Evolutionary conservation across 148 eudicot species (phyloP), one percentile per base, ranked within the genome.

Genomic region (Agrostemma githago): DNA sequence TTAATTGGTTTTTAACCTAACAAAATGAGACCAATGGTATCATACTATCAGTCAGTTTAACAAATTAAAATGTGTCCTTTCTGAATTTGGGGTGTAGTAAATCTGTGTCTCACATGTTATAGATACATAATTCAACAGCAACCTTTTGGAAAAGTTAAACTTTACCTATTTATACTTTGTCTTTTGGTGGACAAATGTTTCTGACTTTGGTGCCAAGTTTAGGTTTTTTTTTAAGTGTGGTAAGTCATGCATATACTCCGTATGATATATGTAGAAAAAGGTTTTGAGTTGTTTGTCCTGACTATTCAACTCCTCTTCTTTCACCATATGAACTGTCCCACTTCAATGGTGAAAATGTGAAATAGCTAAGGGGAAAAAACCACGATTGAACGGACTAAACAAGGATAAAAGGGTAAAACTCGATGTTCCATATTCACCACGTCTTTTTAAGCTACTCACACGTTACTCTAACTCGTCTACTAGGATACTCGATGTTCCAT

Each of bases 101-200:
- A 67, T 46, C 8, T 48, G 16, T 39, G 11, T 62, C 26, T 48
- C 19, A 61, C 17, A 41, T 34, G n/a, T 2, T 59, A 68, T 5
- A 41, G 14, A 76, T 68, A 68, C 73, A 68, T 75, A 41, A 67
- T 57, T 68, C 68, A 70, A 75, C 17, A 59, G 59, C 72, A 40
- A 68, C 48, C 78, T 68, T 76, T 68, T 58, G 44, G 21, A 68
- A 76, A 76, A 76, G 74, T 69, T 42, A 10, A 58, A 44, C 67
- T 61, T 76, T 76, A 57, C 42, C 20, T 39, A 42, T 41, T 71
- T 34, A 62, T 73, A 26, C 70, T 57, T 76, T 76, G n/a, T 59
- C 58, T 60, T 69, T 44, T 17, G 53, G 19, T 10, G 67, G 60
- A 16, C 16, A 38, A 43, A 51, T 66, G 21, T 66, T 66, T 66